Conservation (phyloP, 106 monocot species). For the Chionographis japonica region DNA sequence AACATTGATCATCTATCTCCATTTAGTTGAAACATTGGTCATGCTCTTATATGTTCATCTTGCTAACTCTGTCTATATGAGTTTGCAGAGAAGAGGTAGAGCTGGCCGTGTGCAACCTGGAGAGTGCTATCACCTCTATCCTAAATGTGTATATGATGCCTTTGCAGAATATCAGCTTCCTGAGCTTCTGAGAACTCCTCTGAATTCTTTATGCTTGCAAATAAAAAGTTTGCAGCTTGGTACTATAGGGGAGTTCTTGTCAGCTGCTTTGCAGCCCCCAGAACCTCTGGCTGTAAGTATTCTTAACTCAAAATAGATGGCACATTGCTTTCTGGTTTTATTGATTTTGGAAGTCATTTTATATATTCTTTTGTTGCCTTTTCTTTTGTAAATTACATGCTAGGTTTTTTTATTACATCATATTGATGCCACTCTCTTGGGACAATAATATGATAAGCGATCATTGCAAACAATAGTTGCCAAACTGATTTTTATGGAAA, state of each 20-base stretch:
- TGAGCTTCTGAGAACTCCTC: conserved; percentile 92
- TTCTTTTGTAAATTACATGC: no score
- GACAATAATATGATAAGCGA: no score
- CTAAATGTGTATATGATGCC: conserved; percentile 95
- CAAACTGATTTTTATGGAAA: no score
- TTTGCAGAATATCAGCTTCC: conserved; percentile 99
- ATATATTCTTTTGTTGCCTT: no score
- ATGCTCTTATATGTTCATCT: not conserved
- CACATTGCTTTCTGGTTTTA: not conserved
- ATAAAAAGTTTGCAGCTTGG: conserved; percentile 97
- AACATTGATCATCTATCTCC: no score
- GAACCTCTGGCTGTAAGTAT: conserved; percentile 78
- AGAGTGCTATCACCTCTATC: conserved; percentile 97
- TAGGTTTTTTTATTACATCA: no score
- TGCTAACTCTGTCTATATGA: conserved; percentile 6
- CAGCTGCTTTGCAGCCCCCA: conserved; percentile 92
- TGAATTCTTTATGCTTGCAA: conserved; percentile 95
- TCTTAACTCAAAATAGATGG: not conserved
- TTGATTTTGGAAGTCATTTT: not conserved
- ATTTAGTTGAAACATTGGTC: not conserved
- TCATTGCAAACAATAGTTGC: no score
- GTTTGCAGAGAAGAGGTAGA: conserved; percentile 89
- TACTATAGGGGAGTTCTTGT: conserved; percentile 81
- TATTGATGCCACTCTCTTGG: no score
- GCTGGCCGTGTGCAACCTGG: conserved; percentile 99